These are phyloP conservation scores for Aureobasidium uvarum DNA, from an alignment of 2,329 filamentous ascomycete genomes.

Conservation along the genomic window DNA sequence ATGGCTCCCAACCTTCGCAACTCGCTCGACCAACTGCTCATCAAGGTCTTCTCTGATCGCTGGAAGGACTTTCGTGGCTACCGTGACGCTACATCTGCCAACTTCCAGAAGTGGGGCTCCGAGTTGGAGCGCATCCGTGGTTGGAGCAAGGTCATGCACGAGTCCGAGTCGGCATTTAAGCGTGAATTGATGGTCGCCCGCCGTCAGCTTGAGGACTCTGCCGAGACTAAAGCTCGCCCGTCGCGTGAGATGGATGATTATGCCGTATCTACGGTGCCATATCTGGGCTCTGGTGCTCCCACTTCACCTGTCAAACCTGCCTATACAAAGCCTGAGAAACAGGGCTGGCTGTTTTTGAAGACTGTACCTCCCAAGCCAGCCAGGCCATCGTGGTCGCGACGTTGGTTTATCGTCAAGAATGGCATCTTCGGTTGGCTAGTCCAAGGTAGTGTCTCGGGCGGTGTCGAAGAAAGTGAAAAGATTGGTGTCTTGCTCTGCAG, in stretches of 20 bases:
- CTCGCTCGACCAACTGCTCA: constrained; percentile 79
- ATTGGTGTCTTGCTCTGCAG: constrained; percentile 94
- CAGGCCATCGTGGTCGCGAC: constrained; percentile 80
- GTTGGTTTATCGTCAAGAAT: constrained; percentile 95
- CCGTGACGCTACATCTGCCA: constrained; percentile 61
- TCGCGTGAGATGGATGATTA: constrained; percentile 94
- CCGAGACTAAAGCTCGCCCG: constrained; percentile 69
- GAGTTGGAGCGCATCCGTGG: constrained; percentile 91
- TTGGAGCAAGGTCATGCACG: constrained; percentile 93
- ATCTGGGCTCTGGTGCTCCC: constrained; percentile 64
- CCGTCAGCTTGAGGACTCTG: constrained; percentile 75
- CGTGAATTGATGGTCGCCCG: constrained; percentile 76
- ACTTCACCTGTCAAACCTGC: constrained; percentile 54
- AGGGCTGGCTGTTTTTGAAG: constrained; percentile 88
- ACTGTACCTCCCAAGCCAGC: constrained; percentile 84
- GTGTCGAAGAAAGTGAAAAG: constrained; percentile 93
- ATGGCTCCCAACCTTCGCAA: constrained; percentile 81
- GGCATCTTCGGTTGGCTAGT: constrained; percentile 95
- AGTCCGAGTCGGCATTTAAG: constrained; percentile 78
- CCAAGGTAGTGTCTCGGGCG: constrained; percentile 72
- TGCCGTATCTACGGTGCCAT: constrained; percentile 83
- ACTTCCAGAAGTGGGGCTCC: constrained; percentile 64
- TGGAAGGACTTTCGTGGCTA: constrained; percentile 81
- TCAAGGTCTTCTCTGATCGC: constrained; percentile 79
- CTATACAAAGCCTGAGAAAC: constrained; percentile 64